A percentile compares a stretch with the other conserved stretches of the same genome.
Evolutionary conservation across 2,329 filamentous ascomycete genomes (phyloP).

Genomic region (Ascochyta lentis): DNA sequence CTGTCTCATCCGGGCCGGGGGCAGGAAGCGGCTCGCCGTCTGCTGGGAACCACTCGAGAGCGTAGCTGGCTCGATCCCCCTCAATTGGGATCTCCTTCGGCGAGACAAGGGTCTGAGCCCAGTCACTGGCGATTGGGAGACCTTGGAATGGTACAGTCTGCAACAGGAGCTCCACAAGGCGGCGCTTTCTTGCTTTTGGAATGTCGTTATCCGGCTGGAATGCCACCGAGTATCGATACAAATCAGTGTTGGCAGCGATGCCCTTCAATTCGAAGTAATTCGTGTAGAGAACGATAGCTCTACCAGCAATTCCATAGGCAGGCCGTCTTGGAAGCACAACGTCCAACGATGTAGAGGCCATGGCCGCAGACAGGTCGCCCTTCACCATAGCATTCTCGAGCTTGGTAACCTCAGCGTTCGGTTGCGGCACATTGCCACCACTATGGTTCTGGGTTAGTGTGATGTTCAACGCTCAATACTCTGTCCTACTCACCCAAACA

Average conservation of each 20-base stretch:
- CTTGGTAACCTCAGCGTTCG: conserved; percentile 39
- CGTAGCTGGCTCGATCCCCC: conserved; percentile 2
- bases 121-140: conserved; percentile 49
- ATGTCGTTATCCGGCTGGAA: conserved; percentile 45
- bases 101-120: conserved; percentile 39
- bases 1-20: conserved; percentile 22
- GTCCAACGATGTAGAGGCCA: conserved; percentile 32
- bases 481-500: conserved; percentile 32
- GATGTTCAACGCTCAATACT: neutral
- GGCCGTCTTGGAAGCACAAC: conserved; percentile 36
- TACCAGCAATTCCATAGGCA: conserved; percentile 48
- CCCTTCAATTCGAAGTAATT: conserved; percentile 52
- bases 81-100: conserved; percentile 33
- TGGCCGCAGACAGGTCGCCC: conserved; percentile 26
- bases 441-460: conserved; percentile 16
- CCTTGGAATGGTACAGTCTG: conserved; percentile 39
- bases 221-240: conserved; percentile 39
- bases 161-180: conserved; percentile 57
- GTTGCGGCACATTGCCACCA: conserved; percentile 41
- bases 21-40: conserved; percentile 35
- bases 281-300: conserved; percentile 48
- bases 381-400: conserved; percentile 43
- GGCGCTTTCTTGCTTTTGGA: conserved; percentile 54
- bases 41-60: conserved; percentile 32
- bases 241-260: conserved; percentile 22